Base-by-base conservation (phyloP, 495 filamentous ascomycete species). In the Pseudoneurospora amorphoporcata region DNA sequence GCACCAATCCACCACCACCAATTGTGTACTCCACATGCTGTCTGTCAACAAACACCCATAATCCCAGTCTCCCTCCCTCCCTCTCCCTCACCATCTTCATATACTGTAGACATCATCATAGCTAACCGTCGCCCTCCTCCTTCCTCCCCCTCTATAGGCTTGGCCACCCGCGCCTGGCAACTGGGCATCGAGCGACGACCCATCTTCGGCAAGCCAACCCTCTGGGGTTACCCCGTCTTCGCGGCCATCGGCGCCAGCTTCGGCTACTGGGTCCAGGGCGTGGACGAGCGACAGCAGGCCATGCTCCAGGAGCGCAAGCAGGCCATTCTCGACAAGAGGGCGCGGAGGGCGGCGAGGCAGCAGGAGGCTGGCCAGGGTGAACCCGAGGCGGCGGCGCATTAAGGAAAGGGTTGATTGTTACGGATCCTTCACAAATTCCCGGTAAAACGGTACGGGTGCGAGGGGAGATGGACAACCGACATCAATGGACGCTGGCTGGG, bases 121-220 rank as follows among this genome's bases (percentile, higher is more conserved):
- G 53, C 53, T 65, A 37, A 65, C 53, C 29, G 2, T 8, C 23
- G 6, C 53, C 53, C 12, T 65, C 14, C 29, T 3, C 3, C 53
- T 23, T 29, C 19, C 19, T 12, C 75, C 73, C 68, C 8, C 29
- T 73, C 68, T 9, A 32, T 72, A 99, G 95, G 95, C 86, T 79
- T 97, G 79, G 93, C 90, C 78, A 91, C 94, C 79, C 94, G 95
- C 75, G 84, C 93, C 81, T 97, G 93, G 93, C 95, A 97, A 83
- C 91, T 98, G 81, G 96, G 94, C 76, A 94, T 99, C 78, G 95
- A 99, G 84, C 96, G 97, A 95, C 94, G 95, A 72, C 95, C 95
- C 23, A 89, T 97, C 81, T 91, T 97, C 86, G 88, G 88, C 81
- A 87, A 84, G 72, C 85, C 89, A 79, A 89, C 91, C 47, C 86